Evolutionary conservation across 1,284 basidiomycete genomes (phyloP), one percentile per base, ranked within the genome.

Genomic region (Mycena citricolor): DNA sequence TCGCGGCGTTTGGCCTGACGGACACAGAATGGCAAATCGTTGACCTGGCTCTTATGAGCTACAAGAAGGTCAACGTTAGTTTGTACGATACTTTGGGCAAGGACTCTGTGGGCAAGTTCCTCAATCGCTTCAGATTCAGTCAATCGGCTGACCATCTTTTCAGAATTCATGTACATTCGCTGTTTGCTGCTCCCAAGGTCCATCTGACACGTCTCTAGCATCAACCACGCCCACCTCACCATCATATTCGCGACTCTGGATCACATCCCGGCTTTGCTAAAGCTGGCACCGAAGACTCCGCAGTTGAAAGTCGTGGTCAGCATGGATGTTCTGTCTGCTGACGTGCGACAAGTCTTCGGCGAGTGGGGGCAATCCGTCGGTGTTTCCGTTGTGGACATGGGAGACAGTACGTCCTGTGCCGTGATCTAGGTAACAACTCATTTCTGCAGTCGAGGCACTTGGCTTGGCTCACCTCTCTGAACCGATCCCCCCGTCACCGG

Each of bases 51-150:
- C 69, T 83, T 47, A 81, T 89, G 46, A 85, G 83, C 8, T 95
- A 94, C 62, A 74, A 76, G n/a, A 84, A 89, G 60, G 84, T 94
- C 24, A 75, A 81, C 14, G 90, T 94, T 46, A 86, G 84, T 58
- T 71, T 97, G 51, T 97, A 97, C 65, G 93, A 97, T 61, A 95
- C 93, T 0, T 71, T 97, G 33, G 94, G 94, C 4, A 83, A 82
- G 52, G 86, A 91, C 54, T 77, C 86, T 33, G 84, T 87, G 49
- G 85, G 86, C 86, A 54, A 66, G 81, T 58, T 19, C 32, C 19
- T 21, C n/a, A n/a, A n/a, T n/a, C n/a, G n/a, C n/a, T n/a, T n/a
- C n/a, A n/a, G n/a, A n/a, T n/a, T n/a, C n/a, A n/a, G n/a, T n/a
- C n/a, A n/a, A n/a, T n/a, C n/a, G n/a, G n/a, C n/a, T n/a, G n/a